Evolutionary conservation across 2,329 filamentous ascomycete genomes (phyloP).

Genomic region (Fusarium nanum): DNA sequence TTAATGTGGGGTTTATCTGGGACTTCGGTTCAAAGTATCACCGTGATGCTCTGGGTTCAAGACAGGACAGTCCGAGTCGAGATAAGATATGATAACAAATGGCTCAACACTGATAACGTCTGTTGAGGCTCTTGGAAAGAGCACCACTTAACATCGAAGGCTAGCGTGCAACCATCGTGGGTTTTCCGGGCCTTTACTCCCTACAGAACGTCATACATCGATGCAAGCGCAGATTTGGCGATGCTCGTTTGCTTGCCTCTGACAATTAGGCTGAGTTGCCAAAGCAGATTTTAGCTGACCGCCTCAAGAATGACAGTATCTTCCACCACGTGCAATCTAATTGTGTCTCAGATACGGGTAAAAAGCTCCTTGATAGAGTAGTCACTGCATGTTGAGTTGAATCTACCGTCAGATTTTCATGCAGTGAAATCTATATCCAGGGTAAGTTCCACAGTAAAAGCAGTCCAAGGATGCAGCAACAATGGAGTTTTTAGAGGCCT

Average conservation of each 20-base stretch:
- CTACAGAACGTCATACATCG: conserved; percentile 10
- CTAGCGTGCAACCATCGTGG: conserved; percentile 3
- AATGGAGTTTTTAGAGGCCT: conserved; percentile 2
- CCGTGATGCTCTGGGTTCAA: not conserved
- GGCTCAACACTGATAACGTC: conserved; percentile 3
- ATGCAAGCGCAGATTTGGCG: not conserved
- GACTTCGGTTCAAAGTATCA: conserved; percentile 3
- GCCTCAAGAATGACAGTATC: not conserved
- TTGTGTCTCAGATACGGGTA: conserved; percentile 7
- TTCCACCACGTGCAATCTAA: not conserved
- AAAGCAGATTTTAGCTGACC: conserved; percentile 7
- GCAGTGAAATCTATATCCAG: conserved; percentile 22
- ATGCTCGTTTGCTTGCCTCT: not conserved
- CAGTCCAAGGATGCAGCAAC: conserved; percentile 3
- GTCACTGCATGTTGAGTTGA: conserved; percentile 3
- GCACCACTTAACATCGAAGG: conserved; percentile 2
- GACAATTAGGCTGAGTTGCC: not conserved
- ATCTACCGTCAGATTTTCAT: conserved; percentile 12
- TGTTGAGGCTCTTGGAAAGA: conserved; percentile 14
- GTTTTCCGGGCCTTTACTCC: not conserved
- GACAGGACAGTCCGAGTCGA: not conserved
- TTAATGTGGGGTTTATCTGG: not conserved
- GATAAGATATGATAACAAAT: conserved; percentile 18
- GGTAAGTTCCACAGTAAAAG: conserved; percentile 32
- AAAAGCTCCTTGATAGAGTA: conserved; percentile 15